Evolutionary conservation across 1,139 yeast species (phyloP).

Genomic region (Suhomyces chickasaworum): DNA sequence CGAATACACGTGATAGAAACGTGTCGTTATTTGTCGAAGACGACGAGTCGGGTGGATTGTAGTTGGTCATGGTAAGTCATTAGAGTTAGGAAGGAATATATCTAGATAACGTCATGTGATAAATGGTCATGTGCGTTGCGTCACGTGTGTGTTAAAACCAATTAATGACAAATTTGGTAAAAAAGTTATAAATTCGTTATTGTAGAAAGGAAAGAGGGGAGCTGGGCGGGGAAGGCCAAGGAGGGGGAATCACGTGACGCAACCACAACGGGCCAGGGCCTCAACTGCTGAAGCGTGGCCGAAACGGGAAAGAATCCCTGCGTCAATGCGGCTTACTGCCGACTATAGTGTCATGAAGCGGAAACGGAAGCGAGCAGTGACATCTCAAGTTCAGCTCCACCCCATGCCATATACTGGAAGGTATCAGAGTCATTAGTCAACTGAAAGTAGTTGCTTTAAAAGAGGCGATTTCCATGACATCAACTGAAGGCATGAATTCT

Average conservation of each 20-base stretch:
- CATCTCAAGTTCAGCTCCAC: not conserved
- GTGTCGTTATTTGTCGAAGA: slow-evolving; percentile 40
- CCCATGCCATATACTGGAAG: not conserved
- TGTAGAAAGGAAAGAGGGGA: too few species aligned
- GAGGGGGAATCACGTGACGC: not conserved
- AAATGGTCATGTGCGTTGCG: not conserved
- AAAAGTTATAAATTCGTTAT: too few species aligned
- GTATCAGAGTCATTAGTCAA: too few species aligned
- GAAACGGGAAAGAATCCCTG: not conserved
- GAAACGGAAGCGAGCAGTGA: not conserved
- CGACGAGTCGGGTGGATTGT: slow-evolving; percentile 7
- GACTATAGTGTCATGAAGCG: not conserved
- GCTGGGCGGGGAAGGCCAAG: not conserved
- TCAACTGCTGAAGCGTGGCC: too few species aligned
- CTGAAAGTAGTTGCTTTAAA: too few species aligned
- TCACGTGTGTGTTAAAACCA: too few species aligned
- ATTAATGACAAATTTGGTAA: too few species aligned
- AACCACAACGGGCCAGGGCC: not conserved
- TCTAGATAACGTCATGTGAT: slow-evolving; percentile 3
- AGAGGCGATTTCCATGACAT: too few species aligned
- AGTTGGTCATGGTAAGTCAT: slow-evolving; percentile 7
- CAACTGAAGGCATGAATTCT: too few species aligned
- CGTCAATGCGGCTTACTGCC: not conserved
- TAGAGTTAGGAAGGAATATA: not conserved
- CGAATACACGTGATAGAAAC: slow-evolving; percentile 58